Conservation (phyloP, 2,329 filamentous ascomycete genomes). For the Colletotrichum theobromicola region DNA sequence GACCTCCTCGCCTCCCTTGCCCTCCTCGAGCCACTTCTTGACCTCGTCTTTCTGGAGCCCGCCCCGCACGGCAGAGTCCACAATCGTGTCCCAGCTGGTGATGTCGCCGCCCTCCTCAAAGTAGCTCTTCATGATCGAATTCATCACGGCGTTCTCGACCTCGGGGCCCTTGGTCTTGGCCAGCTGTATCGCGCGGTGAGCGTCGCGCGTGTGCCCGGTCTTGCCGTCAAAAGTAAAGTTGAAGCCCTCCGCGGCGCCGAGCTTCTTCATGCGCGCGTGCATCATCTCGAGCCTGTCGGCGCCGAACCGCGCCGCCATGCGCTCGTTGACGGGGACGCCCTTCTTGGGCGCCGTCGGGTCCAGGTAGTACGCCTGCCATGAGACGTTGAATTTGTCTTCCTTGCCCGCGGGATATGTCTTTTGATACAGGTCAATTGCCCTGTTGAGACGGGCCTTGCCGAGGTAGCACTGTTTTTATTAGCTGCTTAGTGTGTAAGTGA, state of each 20-base stretch:
- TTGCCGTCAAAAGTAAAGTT: slow-evolving; percentile 74
- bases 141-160: slow-evolving; percentile 64
- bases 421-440: slow-evolving; percentile 72
- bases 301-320: slow-evolving; percentile 71
- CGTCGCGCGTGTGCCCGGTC: slow-evolving; percentile 79
- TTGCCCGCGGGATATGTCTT: slow-evolving; percentile 61
- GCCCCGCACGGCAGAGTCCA: slow-evolving; percentile 55
- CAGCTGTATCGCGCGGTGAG: slow-evolving; percentile 77
- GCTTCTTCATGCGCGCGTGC: slow-evolving; percentile 56
- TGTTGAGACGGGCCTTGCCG: slow-evolving; percentile 76
- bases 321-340: slow-evolving; percentile 50
- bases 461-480: slow-evolving; percentile 69
- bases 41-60: slow-evolving; percentile 60
- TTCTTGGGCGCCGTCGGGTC: slow-evolving; percentile 64
- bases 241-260: slow-evolving; percentile 73
- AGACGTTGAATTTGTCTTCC: slow-evolving; percentile 73
- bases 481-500: not conserved
- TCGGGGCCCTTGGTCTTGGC: slow-evolving; percentile 57
- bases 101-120: slow-evolving; percentile 71
- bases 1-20: slow-evolving; percentile 61
- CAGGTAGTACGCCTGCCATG: slow-evolving; percentile 83
- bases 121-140: slow-evolving; percentile 68
- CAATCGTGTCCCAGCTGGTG: slow-evolving; percentile 59
- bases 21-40: slow-evolving; percentile 57
- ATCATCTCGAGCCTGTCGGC: slow-evolving; percentile 63